Conservation (phyloP, 2,329 filamentous ascomycete genomes). For the Sarocladium brachiariae region DNA sequence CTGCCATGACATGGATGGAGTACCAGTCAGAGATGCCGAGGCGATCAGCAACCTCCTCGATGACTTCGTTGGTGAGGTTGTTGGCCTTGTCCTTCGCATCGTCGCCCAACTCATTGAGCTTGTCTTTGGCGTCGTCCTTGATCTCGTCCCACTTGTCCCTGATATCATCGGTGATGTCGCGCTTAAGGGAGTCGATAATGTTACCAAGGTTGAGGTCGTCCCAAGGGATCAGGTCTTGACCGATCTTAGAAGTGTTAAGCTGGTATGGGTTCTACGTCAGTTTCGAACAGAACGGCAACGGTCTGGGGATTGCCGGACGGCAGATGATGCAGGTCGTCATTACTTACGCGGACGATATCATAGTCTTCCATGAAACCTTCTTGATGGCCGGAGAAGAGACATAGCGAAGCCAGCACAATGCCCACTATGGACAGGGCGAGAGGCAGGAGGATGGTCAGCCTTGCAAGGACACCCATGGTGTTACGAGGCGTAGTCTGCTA, state of each 20-base stretch:
- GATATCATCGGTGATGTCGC: conserved; percentile 18
- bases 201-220: background rate
- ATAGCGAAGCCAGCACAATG: conserved; percentile 32
- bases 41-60: conserved; percentile 32
- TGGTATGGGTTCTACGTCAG: conserved; percentile 14
- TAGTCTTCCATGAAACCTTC: conserved; percentile 37
- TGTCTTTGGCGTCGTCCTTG: conserved; percentile 27
- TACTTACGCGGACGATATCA: conserved; percentile 30
- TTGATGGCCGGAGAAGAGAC: conserved; percentile 32
- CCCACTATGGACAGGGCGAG: conserved; percentile 29
- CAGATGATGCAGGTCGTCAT: background rate
- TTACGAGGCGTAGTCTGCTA: background rate
- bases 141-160: conserved; percentile 23
- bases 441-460: conserved; percentile 28
- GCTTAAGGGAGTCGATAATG: conserved; percentile 9
- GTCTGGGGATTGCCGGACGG: too few species aligned
- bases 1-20: conserved; percentile 41
- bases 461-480: conserved; percentile 15
- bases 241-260: conserved; percentile 33
- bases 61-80: conserved; percentile 31
- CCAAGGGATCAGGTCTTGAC: conserved; percentile 24
- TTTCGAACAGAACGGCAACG: too few species aligned
- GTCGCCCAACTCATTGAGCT: conserved; percentile 32
- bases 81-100: conserved; percentile 32
- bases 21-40: conserved; percentile 46